Evolutionary conservation across 2,329 filamentous ascomycete species (phyloP).

Genomic region (Truncatella angustata): DNA sequence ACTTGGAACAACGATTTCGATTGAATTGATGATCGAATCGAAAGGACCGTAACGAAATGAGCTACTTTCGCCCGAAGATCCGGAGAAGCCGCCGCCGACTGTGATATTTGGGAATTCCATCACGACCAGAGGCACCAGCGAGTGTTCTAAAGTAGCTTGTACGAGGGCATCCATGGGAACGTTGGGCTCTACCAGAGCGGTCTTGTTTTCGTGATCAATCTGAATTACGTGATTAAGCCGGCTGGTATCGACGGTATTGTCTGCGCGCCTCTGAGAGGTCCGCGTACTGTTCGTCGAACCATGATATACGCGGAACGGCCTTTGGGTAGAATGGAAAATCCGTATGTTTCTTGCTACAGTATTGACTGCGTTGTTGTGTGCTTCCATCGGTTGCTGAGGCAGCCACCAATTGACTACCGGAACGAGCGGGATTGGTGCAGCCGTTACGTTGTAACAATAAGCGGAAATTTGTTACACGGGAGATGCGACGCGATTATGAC

Average conservation of each 20-base stretch:
- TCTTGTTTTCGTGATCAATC: conserved; percentile 52
- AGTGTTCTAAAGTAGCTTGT: conserved; percentile 51
- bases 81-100: conserved; percentile 65
- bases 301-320: conserved; percentile 72
- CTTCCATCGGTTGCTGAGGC: conserved; percentile 32
- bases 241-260: conserved; percentile 67
- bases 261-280: conserved; percentile 43
- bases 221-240: conserved; percentile 59
- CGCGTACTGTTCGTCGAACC: conserved; percentile 77
- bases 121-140: conserved; percentile 62
- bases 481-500: no score
- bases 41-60: conserved; percentile 68
- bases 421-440: no score
- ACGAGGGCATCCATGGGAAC: conserved; percentile 67
- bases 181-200: conserved; percentile 67
- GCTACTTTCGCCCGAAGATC: conserved; percentile 66
- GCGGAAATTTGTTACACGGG: no score
- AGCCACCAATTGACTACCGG: background rate
- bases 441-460: no score
- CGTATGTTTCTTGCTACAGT: conserved; percentile 41
- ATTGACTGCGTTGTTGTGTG: conserved; percentile 42
- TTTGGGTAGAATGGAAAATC: conserved; percentile 39
- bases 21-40: conserved; percentile 56
- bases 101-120: conserved; percentile 76
- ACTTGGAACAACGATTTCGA: conserved; percentile 65